Conservation (phyloP, 1,284 basidiomycete species). For the Naganishia cerealis region DNA sequence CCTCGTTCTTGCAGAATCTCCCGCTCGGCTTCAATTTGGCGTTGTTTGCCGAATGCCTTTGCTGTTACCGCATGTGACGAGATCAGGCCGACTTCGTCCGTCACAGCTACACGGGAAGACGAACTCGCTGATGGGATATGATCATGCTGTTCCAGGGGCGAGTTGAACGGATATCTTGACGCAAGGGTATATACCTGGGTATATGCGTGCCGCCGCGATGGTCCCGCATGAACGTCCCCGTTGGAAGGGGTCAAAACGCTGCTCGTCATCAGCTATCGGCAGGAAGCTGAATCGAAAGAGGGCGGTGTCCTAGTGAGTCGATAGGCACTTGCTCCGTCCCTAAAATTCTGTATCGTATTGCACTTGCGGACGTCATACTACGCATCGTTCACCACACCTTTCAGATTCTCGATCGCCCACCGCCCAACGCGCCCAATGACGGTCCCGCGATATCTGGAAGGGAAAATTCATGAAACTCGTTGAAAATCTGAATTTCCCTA, state of each 20-base stretch:
- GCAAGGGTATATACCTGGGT: neutral
- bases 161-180: slow-evolving; percentile 4
- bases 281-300: neutral
- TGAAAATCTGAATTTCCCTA: too few relatives aligned
- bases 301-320: neutral
- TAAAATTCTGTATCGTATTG: neutral
- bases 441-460: slow-evolving; percentile 8
- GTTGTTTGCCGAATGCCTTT: slow-evolving; percentile 23
- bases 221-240: slow-evolving; percentile 7
- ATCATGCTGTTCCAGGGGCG: slow-evolving; percentile 4
- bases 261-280: neutral
- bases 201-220: slow-evolving; percentile 8
- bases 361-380: neutral
- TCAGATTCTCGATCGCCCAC: slow-evolving; percentile 6
- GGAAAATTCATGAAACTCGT: too few relatives aligned
- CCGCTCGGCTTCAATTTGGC: slow-evolving; percentile 7
- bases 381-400: neutral
- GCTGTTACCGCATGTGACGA: slow-evolving; percentile 21
- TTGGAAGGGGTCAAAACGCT: neutral
- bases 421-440: neutral
- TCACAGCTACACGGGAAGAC: slow-evolving; percentile 14
- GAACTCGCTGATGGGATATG: neutral
- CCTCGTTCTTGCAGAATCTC: slow-evolving; percentile 16
- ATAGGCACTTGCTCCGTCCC: neutral
- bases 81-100: slow-evolving; percentile 25